Conservation (phyloP, 78 protist species). For the Chrysochromulina parva region DNA sequence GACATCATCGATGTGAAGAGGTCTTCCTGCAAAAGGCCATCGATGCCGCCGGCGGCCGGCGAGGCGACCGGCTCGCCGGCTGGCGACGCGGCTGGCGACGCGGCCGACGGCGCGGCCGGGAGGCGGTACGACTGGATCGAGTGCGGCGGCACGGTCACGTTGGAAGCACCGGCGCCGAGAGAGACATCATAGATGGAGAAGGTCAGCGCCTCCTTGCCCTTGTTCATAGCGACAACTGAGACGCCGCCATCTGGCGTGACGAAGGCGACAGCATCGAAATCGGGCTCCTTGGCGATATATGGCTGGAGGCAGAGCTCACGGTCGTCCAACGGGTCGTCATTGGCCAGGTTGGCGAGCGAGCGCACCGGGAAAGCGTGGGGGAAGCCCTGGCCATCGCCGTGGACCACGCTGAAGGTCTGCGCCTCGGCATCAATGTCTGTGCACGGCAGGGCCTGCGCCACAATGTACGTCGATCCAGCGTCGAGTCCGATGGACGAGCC, state of each 20-base stretch:
- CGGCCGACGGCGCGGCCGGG: too few relatives aligned
- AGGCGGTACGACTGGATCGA: neutral
- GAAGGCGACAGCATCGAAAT: conserved; percentile 13
- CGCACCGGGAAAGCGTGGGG: too few relatives aligned
- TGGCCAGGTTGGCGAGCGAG: too few relatives aligned
- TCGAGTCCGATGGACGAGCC: neutral
- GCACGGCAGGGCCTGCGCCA: neutral
- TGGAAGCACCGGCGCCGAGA: too few relatives aligned
- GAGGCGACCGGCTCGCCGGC: too few relatives aligned
- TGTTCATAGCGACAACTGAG: neutral
- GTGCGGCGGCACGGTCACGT: neutral
- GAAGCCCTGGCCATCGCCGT: neutral
- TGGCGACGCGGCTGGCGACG: too few relatives aligned
- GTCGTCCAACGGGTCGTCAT: too few relatives aligned
- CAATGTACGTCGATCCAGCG: neutral
- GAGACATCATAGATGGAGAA: neutral
- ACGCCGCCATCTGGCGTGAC: neutral
- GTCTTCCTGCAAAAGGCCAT: too few relatives aligned
- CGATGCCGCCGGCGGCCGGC: too few relatives aligned
- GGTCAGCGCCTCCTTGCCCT: neutral
- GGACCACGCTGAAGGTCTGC: neutral
- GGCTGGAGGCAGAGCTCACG: neutral
- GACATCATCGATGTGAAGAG: too few relatives aligned
- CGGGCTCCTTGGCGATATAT: neutral
- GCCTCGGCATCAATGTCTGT: neutral